These are phyloP conservation scores for Mortierella sp. DNA, from an alignment of 371 early-diverging fungal genomes.

Conservation along the genomic window DNA sequence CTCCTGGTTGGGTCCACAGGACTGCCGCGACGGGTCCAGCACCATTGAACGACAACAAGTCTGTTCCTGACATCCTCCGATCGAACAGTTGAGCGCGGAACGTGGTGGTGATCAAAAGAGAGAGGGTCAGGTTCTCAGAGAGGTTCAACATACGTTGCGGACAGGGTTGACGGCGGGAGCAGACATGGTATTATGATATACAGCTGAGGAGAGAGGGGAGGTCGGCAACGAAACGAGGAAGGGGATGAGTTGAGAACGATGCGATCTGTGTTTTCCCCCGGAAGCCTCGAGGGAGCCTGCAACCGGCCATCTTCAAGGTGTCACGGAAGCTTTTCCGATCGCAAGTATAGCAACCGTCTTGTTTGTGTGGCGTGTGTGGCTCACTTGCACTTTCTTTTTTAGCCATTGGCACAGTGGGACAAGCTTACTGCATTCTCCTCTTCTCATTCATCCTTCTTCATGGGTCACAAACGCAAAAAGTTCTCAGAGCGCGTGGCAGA, in stretches of 20 bases:
- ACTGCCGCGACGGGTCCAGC: too few relatives aligned
- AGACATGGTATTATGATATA: conserved; percentile 33
- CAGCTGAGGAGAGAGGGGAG: conserved; percentile 20
- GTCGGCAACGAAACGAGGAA: not conserved
- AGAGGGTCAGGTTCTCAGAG: not conserved
- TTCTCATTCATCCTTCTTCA: conserved; percentile 1
- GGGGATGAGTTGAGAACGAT: not conserved
- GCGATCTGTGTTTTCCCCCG: not conserved
- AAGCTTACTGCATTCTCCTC: not conserved
- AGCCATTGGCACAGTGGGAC: not conserved
- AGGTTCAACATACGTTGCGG: conserved; percentile 42
- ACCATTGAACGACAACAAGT: too few relatives aligned
- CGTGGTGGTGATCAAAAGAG: too few relatives aligned
- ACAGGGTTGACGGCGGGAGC: conserved; percentile 50
- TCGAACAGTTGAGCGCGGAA: too few relatives aligned
- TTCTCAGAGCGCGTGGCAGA: conserved; percentile 43
- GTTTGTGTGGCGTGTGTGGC: not conserved
- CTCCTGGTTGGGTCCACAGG: too few relatives aligned
- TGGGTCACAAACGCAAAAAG: conserved; percentile 55
- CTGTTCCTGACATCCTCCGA: too few relatives aligned
- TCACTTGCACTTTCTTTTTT: conserved; percentile 5
- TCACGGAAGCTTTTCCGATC: not conserved
- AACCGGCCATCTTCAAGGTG: not conserved
- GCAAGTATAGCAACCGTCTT: not conserved
- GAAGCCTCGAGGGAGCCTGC: too few relatives aligned